These are phyloP conservation scores for Rachicladosporium sp. DNA, from an alignment of 2,329 filamentous ascomycete species.

Conservation along the genomic window DNA sequence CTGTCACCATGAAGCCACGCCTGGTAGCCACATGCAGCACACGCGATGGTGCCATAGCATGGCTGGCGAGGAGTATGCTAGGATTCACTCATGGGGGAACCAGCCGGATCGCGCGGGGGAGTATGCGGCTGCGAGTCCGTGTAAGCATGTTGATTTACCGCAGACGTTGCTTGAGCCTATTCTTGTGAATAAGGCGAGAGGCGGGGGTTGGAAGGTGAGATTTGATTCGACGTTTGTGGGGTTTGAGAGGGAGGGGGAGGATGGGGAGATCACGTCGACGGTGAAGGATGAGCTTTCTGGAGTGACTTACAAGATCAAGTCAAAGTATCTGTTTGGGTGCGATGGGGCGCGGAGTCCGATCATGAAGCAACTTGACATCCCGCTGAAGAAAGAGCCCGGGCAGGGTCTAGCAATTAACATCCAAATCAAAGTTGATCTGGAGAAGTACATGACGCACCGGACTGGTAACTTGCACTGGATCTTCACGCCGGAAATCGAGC, in stretches of 20 bases:
- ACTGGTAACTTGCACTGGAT: constrained; percentile 51
- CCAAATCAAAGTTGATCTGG: constrained; percentile 39
- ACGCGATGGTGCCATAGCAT: constrained; percentile 34
- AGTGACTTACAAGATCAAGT: constrained; percentile 34
- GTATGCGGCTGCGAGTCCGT: constrained; percentile 30
- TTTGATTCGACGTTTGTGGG: constrained; percentile 28
- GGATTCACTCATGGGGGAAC: constrained; percentile 32
- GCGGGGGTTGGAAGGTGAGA: constrained; percentile 27
- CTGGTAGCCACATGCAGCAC: constrained; percentile 26
- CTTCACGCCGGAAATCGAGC: constrained; percentile 38
- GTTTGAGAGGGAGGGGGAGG: constrained; percentile 12
- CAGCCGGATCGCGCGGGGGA: constrained; percentile 28
- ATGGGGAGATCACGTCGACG: constrained; percentile 22
- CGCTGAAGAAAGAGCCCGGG: constrained; percentile 30
- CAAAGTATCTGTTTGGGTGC: constrained; percentile 47
- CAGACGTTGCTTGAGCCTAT: constrained; percentile 17
- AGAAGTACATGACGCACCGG: constrained; percentile 36
- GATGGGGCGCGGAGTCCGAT: constrained; percentile 41
- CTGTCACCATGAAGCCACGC: constrained; percentile 21
- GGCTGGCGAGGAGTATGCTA: constrained; percentile 33
- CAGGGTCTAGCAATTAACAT: constrained; percentile 40
- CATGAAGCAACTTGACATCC: constrained; percentile 34
- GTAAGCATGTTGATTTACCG: constrained; percentile 27
- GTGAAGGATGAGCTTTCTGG: constrained; percentile 26
- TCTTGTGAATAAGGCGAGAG: constrained; percentile 26